Conservation (phyloP, 2,329 filamentous ascomycete genomes). For the Monosporascus sp. region DNA sequence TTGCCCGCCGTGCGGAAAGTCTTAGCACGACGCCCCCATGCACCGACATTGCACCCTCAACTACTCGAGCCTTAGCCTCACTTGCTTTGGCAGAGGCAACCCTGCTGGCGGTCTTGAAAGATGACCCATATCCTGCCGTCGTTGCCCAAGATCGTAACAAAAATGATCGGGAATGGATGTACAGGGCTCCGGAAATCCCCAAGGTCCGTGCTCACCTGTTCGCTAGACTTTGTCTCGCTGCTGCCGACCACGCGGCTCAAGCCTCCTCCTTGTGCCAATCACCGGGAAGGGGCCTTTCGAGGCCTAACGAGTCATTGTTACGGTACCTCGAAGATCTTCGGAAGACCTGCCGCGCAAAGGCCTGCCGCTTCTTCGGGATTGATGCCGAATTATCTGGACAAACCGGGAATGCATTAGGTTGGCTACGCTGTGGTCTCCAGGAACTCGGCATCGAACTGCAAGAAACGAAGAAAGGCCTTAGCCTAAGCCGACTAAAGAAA, state of each 20-base stretch:
- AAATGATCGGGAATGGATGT: conserved; percentile 94
- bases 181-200: conserved; percentile 78
- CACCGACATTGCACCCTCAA: conserved; percentile 49
- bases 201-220: conserved; percentile 87
- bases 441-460: conserved; percentile 63
- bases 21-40: conserved; percentile 38
- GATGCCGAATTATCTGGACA: conserved; percentile 80
- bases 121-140: conserved; percentile 84
- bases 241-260: conserved; percentile 79
- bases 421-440: conserved; percentile 72
- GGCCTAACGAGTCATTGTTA: conserved; percentile 60
- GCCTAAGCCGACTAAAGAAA: conserved; percentile 53
- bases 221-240: conserved; percentile 79
- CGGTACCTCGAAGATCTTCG: conserved; percentile 73
- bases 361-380: conserved; percentile 85
- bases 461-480: conserved; percentile 46
- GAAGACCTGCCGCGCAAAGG: conserved; percentile 72
- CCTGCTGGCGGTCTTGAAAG: conserved; percentile 82
- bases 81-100: conserved; percentile 85
- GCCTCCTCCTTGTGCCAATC: conserved; percentile 51
- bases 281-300: conserved; percentile 35
- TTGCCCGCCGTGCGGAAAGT: conserved; percentile 53
- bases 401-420: conserved; percentile 80
- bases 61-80: conserved; percentile 52
- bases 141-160: conserved; percentile 79